Percentiles rank a stretch among this genome's conserved stretches.
phyloP scores from a whole-genome alignment of 768 basidiomycete genomes.

The Tephrocybe sp. region DNA sequence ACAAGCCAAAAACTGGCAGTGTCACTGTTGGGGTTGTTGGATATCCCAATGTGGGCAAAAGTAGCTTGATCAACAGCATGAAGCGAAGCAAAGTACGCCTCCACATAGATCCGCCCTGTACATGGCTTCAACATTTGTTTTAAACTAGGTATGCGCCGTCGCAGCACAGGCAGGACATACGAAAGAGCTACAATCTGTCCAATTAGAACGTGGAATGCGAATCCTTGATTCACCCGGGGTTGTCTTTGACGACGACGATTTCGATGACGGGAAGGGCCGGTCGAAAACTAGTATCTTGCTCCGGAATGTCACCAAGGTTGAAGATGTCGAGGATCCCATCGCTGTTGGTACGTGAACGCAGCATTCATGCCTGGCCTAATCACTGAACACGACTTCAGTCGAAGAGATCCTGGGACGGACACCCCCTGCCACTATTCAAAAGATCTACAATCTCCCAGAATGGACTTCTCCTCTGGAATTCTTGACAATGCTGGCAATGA shows the following conservation, averaged over 20 bases:
- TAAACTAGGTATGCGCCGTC: conserved; percentile 79
- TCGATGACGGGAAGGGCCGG: conserved; percentile 36
- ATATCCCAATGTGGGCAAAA: conserved; percentile 97
- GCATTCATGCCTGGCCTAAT: not conserved
- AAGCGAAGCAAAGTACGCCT: conserved; percentile 73
- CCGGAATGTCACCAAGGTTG: conserved; percentile 87
- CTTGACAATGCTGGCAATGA: conserved; percentile 85
- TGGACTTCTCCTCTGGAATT: conserved; percentile 77
- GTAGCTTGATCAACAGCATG: conserved; percentile 88
- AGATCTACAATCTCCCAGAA: conserved; percentile 81
- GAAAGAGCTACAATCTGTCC: conserved; percentile 85
- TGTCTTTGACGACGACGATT: conserved; percentile 79
- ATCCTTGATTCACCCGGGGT: conserved; percentile 97
- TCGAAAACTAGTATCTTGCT: conserved; percentile 69
- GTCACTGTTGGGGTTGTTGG: conserved; percentile 91
- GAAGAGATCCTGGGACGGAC: conserved; percentile 84
- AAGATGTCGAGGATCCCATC: conserved; percentile 88
- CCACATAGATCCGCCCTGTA: not conserved
- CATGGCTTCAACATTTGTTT: not conserved
- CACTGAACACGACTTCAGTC: conserved; percentile 42
- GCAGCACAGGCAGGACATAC: conserved; percentile 96
- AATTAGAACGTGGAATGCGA: conserved; percentile 88
- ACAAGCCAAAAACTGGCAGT: conserved; percentile 67
- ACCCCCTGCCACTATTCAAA: conserved; percentile 65
- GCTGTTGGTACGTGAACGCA: conserved; percentile 67